Percentiles rank a stretch among this genome's conserved stretches.
Conservation (phyloP, 2,329 filamentous ascomycete genomes). For the Xylariaceae sp. region DNA sequence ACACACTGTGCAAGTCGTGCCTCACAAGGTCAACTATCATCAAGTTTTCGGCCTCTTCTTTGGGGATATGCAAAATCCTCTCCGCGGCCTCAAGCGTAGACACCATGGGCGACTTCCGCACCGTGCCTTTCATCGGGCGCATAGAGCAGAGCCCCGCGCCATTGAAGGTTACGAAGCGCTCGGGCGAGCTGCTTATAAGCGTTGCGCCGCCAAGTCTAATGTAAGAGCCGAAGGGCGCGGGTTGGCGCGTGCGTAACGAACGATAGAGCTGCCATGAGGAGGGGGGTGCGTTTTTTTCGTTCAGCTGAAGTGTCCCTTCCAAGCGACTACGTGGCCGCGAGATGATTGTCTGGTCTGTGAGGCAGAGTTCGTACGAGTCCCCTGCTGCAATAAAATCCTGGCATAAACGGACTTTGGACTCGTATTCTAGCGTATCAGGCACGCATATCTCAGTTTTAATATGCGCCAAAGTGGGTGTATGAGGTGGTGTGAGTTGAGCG, state of each 20-base stretch:
- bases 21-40: slow-evolving; percentile 98
- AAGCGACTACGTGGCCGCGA: slow-evolving; percentile 36
- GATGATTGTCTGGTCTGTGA: slow-evolving; percentile 71
- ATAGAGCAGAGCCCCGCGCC: slow-evolving; percentile 63
- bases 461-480: slow-evolving; percentile 25
- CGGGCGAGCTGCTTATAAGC: slow-evolving; percentile 78
- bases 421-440: slow-evolving; percentile 52
- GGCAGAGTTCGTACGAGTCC: slow-evolving; percentile 80
- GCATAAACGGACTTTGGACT: slow-evolving; percentile 62
- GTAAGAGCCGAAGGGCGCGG: slow-evolving; percentile 82
- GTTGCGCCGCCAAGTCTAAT: slow-evolving; percentile 66
- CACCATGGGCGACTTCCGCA: slow-evolving; percentile 63
- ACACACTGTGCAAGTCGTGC: slow-evolving; percentile 85
- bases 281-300: slow-evolving; percentile 31
- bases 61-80: slow-evolving; percentile 69
- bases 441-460: slow-evolving; percentile 33
- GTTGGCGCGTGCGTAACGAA: slow-evolving; percentile 65
- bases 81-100: slow-evolving; percentile 69
- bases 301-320: slow-evolving; percentile 42
- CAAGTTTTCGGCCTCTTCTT: slow-evolving; percentile 91
- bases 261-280: slow-evolving; percentile 69
- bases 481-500: slow-evolving; percentile 30
- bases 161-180: slow-evolving; percentile 70
- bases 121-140: slow-evolving; percentile 94
- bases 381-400: slow-evolving; percentile 70